Percentiles rank a stretch among this genome's conserved stretches.
Conservation (phyloP, 2,329 filamentous ascomycete species). For the Leptographium lundbergii region DNA sequence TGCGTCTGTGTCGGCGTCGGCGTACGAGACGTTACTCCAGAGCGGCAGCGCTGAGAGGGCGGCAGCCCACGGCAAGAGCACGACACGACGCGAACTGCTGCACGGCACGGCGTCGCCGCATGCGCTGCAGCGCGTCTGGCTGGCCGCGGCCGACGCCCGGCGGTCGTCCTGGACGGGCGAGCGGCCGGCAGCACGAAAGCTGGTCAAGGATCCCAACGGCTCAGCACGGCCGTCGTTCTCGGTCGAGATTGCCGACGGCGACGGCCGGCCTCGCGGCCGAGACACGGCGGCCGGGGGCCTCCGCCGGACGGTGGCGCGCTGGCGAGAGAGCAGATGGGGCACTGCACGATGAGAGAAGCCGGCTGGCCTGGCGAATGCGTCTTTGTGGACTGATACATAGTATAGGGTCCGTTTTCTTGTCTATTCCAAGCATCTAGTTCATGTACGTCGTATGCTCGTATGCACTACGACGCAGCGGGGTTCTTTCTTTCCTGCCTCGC, state of each 20-base stretch:
- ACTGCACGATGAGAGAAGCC: not conserved
- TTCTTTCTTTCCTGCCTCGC: not conserved
- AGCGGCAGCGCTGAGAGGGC: not conserved
- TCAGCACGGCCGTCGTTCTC: constrained; percentile 11
- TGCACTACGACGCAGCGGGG: no score
- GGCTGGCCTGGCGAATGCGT: no score
- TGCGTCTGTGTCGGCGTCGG: constrained; percentile 4
- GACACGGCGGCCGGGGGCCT: constrained; percentile 1
- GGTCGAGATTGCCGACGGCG: constrained; percentile 6
- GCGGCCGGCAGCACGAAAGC: constrained; percentile 10
- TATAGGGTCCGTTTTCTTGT: no score
- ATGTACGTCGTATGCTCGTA: no score
- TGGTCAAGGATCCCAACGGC: constrained; percentile 14
- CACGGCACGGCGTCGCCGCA: not conserved
- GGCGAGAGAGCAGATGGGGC: not conserved
- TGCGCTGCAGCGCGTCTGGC: constrained; percentile 6
- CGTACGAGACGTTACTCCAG: constrained; percentile 7
- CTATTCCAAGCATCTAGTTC: no score
- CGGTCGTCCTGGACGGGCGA: constrained; percentile 6
- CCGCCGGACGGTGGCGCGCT: constrained; percentile 9
- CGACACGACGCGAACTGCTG: not conserved
- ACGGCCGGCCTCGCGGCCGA: not conserved
- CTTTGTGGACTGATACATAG: no score
- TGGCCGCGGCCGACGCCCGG: constrained; percentile 19
- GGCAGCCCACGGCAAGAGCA: not conserved